A percentile compares a stretch with the other conserved stretches of the same genome.
phyloP scores from a whole-genome alignment of 2,329 filamentous ascomycete genomes.

The Xylaria sp. region DNA sequence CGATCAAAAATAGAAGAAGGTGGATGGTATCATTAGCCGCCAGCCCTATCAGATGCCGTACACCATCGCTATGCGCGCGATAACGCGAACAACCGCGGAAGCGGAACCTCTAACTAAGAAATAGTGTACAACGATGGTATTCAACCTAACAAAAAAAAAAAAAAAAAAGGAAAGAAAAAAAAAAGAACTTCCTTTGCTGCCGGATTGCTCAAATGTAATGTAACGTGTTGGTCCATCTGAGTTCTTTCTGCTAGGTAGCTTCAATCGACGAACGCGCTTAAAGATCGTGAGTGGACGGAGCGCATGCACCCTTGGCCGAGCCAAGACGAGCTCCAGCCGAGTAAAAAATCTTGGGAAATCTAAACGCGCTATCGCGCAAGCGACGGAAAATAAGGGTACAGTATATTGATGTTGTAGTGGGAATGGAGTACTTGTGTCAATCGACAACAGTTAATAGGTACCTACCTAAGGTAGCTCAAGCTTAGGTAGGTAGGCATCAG shows the following conservation, averaged over 20 bases:
- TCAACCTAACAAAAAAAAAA: too few species aligned
- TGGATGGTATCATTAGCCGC: constrained; percentile 49
- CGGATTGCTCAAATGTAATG: background rate
- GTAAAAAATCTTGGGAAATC: background rate
- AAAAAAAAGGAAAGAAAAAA: too few species aligned
- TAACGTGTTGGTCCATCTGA: background rate
- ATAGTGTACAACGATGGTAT: background rate
- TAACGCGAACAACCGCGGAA: constrained; percentile 32
- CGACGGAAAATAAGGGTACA: background rate
- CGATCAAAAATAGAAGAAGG: constrained; percentile 48
- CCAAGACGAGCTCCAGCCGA: constrained; percentile 13
- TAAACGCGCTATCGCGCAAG: constrained; percentile 2
- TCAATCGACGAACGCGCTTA: background rate
- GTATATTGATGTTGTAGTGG: background rate
- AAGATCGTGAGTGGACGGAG: background rate
- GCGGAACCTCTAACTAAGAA: constrained; percentile 2
- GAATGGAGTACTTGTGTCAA: constrained; percentile 2
- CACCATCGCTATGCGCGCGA: constrained; percentile 40
- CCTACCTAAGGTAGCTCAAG: too few species aligned
- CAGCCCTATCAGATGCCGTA: constrained; percentile 46
- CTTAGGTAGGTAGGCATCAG: too few species aligned
- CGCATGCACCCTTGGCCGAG: constrained; percentile 6
- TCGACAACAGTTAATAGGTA: too few species aligned
- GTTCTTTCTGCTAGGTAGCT: background rate
- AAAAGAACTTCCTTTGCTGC: background rate